Conservation (phyloP, 331 rosid species). For the Saraca asoca region DNA sequence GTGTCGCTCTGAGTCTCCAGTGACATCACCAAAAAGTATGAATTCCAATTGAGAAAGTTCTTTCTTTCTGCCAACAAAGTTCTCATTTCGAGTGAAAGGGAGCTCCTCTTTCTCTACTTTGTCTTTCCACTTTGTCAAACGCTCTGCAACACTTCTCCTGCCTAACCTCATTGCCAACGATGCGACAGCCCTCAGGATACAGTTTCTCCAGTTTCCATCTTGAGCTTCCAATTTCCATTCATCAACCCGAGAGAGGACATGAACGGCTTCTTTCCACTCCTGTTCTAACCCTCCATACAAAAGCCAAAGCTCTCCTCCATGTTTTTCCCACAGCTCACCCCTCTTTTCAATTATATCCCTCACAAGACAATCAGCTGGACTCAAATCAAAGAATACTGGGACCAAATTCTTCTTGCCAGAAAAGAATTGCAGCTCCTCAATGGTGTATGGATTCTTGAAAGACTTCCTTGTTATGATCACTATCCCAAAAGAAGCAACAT, state of each 20-base stretch:
- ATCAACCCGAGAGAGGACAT: slow-evolving; percentile 69
- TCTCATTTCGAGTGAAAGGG: slow-evolving; percentile 69
- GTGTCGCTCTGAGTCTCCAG: slow-evolving; percentile 75
- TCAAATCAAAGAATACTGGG: slow-evolving; percentile 80
- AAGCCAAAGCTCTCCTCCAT: slow-evolving; percentile 85
- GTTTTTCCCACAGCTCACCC: slow-evolving; percentile 87
- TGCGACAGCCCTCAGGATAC: slow-evolving; percentile 67
- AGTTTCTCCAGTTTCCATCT: slow-evolving; percentile 89
- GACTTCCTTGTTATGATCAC: slow-evolving; percentile 76
- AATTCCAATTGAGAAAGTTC: slow-evolving; percentile 82
- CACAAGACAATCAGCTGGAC: slow-evolving; percentile 75
- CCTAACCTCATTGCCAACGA: slow-evolving; percentile 72
- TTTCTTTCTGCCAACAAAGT: slow-evolving; percentile 76
- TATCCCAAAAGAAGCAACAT: slow-evolving; percentile 81
- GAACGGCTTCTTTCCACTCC: slow-evolving; percentile 84
- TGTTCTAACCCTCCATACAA: slow-evolving; percentile 75
- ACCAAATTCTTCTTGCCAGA: slow-evolving; percentile 77
- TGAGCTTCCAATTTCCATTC: slow-evolving; percentile 87
- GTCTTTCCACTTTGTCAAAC: slow-evolving; percentile 73
- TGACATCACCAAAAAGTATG: slow-evolving; percentile 73
- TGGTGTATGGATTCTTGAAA: slow-evolving; percentile 74
- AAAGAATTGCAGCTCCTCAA: slow-evolving; percentile 75
- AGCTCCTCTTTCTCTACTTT: slow-evolving; percentile 80
- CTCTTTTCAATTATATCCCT: slow-evolving; percentile 89
- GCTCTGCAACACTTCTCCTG: slow-evolving; percentile 77